Evolutionary conservation across 805 yeast genomes (phyloP), one percentile per base, ranked within the genome.

Genomic region (Suhomyces canberraensis): DNA sequence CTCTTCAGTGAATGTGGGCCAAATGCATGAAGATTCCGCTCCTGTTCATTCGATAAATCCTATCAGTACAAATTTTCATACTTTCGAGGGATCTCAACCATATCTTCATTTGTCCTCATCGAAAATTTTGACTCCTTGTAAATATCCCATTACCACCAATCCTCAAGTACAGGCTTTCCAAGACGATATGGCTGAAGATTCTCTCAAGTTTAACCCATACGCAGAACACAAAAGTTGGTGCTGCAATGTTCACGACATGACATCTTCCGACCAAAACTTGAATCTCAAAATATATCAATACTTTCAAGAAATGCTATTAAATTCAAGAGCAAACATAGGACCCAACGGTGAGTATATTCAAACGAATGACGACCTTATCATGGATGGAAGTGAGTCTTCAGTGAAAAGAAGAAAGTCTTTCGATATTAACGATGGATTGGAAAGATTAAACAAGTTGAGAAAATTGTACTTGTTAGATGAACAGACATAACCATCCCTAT

Each of bases 201-300:
- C 32, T 6, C 19, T 15, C 4, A 24, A 39, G 16, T 44, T 57
- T 8, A 50, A 64, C 29, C 48, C 61, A 4, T 32, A 38, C 9
- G 33, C 27, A 2, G 64, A 61, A 18, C 73, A 68, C 44, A 64
- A 64, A 35, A 38, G 36, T 1, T 68, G 72, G 72, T 68, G 74
- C 46, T 41, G 55, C 8, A 45, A 47, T 32, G 33, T 43, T 1
- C 37, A 40, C 20, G 31, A 33, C n/a, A 41, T 56, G 31, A 52
- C 29, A 31, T 13, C 45, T 20, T 8, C 33, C 30, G 17, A 25
- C 25, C 3, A 17, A 45, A 20, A 27, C 8, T 13, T 21, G 9
- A 16, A 11, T 5, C 18, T 14, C 9, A 24, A 27, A 3, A 45
- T 44, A 8, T 39, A 41, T 21, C 43, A 47, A 8, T 67, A 64